phyloP scores from a whole-genome alignment of 208 protist genomes.

The Trypanosoma scelopori region DNA sequence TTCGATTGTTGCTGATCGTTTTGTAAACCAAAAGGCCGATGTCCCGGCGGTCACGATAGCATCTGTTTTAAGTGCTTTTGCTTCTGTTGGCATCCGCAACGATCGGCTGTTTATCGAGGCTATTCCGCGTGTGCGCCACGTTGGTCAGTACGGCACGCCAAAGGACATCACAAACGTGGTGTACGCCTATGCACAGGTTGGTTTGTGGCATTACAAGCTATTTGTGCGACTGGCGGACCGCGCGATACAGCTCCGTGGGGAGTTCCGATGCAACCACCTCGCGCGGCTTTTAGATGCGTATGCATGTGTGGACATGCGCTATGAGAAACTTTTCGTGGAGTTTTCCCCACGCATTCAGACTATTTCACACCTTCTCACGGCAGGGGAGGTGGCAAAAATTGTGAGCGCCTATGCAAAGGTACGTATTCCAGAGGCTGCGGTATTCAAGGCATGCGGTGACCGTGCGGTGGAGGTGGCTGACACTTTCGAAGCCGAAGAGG shows the following conservation, averaged over 20 bases:
- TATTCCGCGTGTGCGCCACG: slow-evolving; percentile 74
- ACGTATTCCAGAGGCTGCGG: slow-evolving; percentile 34
- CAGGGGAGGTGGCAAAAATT: slow-evolving; percentile 44
- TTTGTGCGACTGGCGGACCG: slow-evolving; percentile 80
- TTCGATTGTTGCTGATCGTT: slow-evolving; percentile 67
- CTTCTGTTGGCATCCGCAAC: slow-evolving; percentile 50
- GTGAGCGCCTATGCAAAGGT: slow-evolving; percentile 53
- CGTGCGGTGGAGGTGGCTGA: slow-evolving; percentile 35
- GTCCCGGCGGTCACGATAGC: slow-evolving; percentile 71
- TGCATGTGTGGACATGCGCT: slow-evolving; percentile 76
- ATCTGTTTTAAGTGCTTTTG: slow-evolving; percentile 68
- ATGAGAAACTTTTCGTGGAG: slow-evolving; percentile 73
- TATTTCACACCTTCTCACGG: slow-evolving; percentile 45
- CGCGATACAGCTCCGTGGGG: slow-evolving; percentile 59
- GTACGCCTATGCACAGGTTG: slow-evolving; percentile 68
- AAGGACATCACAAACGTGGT: slow-evolving; percentile 76
- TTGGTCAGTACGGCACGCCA: slow-evolving; percentile 74
- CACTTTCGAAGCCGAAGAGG: slow-evolving; percentile 41
- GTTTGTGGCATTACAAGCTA: slow-evolving; percentile 88
- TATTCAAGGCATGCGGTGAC: slow-evolving; percentile 49
- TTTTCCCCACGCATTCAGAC: slow-evolving; percentile 68
- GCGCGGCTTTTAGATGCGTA: slow-evolving; percentile 54
- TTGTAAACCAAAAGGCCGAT: slow-evolving; percentile 47
- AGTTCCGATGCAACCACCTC: slow-evolving; percentile 49
- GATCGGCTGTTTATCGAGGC: slow-evolving; percentile 82